phyloP scores from a whole-genome alignment of 192 early-diverging fungal genomes.

The Spizellomyces sp. region DNA sequence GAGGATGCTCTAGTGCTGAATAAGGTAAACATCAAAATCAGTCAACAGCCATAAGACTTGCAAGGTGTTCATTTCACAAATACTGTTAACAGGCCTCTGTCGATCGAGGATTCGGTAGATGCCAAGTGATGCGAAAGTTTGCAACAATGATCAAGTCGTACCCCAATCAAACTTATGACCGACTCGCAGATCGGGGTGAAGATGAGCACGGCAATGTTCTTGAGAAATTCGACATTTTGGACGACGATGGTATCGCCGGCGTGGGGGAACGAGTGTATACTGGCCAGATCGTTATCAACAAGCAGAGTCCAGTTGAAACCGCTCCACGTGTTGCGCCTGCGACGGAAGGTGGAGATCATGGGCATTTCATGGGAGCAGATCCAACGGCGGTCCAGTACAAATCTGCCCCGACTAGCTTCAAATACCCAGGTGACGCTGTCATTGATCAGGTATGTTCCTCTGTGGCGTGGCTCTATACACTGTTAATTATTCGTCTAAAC shows the following conservation, averaged over 20 bases:
- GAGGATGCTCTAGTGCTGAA: constrained; percentile 98
- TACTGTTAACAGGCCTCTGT: constrained; percentile 63
- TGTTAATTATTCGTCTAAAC: not conserved
- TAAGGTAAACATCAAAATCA: constrained; percentile 55
- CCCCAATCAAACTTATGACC: constrained; percentile 85
- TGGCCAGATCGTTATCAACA: constrained; percentile 82
- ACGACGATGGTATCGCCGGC: constrained; percentile 87
- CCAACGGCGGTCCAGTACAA: constrained; percentile 65
- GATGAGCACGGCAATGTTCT: constrained; percentile 37
- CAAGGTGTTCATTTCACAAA: not conserved
- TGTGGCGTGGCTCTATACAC: not conserved
- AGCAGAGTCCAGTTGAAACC: constrained; percentile 83
- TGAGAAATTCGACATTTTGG: constrained; percentile 70
- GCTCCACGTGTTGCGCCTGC: constrained; percentile 50
- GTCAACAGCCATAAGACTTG: too few relatives aligned
- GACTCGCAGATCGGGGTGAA: constrained; percentile 64
- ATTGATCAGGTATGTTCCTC: constrained; percentile 70
- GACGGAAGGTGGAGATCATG: constrained; percentile 48
- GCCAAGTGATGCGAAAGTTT: constrained; percentile 91
- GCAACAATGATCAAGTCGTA: constrained; percentile 84
- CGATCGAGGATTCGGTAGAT: constrained; percentile 95
- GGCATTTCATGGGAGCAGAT: constrained; percentile 39
- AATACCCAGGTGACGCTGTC: constrained; percentile 86
- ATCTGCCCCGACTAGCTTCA: constrained; percentile 77
- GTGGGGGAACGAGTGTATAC: constrained; percentile 79